These are phyloP conservation scores for Euphorbia corollata DNA, from an alignment of 441 rosid genomes.

Conservation along the genomic window DNA sequence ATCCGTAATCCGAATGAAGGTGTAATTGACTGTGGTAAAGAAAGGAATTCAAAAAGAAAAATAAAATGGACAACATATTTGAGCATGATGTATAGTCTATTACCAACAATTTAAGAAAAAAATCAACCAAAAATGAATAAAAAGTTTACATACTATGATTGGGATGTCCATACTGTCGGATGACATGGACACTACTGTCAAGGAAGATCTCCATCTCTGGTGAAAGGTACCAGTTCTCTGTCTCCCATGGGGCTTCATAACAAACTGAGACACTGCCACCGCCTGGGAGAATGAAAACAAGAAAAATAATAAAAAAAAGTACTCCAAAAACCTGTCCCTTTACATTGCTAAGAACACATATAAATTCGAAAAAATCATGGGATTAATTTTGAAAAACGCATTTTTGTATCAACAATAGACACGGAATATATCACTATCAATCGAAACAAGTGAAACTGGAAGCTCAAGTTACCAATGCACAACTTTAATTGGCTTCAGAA, in stretches of 20 bases:
- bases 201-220: slow-evolving; percentile 2
- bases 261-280: no score
- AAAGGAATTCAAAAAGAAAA: not conserved
- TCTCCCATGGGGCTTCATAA: not conserved
- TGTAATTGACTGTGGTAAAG: not conserved
- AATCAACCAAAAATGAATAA: not conserved
- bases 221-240: slow-evolving; percentile 4
- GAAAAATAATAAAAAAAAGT: no score
- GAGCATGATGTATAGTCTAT: not conserved
- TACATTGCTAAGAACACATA: no score
- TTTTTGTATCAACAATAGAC: no score
- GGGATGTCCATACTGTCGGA: slow-evolving; percentile 13
- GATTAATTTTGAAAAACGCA: no score
- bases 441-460: no score
- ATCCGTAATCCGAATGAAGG: not conserved
- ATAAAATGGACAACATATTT: not conserved
- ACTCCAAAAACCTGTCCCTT: no score
- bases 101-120: not conserved
- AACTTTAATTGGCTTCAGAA: no score
- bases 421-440: no score
- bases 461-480: no score
- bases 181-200: slow-evolving; percentile 20
- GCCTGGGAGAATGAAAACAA: no score
- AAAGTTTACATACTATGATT: slow-evolving; percentile 20
- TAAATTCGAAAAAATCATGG: no score